A percentile compares a stretch with the other conserved stretches of the same genome.
Evolutionary conservation across 2,329 filamentous ascomycete species (phyloP).

Genomic region (Gaeumannomyces tritici): DNA sequence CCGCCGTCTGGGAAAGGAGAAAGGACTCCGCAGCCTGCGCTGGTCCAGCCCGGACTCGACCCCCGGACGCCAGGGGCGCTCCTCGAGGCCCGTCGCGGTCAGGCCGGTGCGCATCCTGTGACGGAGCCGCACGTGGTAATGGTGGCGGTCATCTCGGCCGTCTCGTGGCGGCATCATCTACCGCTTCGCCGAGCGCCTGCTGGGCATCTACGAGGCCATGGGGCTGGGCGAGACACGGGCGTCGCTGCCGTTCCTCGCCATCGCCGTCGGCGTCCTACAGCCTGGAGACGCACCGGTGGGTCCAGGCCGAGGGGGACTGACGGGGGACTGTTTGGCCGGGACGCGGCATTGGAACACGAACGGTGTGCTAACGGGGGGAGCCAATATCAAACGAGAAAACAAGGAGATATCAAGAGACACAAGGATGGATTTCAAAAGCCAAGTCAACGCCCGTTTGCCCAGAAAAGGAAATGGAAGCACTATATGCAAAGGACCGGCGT

Average conservation of each 20-base stretch:
- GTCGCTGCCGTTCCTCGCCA: constrained; percentile 28
- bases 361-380: too few species aligned
- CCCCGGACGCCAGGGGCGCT: constrained; percentile 25
- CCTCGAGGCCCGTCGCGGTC: constrained; percentile 24
- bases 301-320: constrained; percentile 9
- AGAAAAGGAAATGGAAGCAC: not conserved
- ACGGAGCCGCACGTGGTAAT: constrained; percentile 35
- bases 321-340: not conserved
- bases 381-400: not conserved
- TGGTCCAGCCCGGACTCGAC: constrained; percentile 27
- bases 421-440: not conserved
- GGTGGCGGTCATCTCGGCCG: constrained; percentile 29
- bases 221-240: constrained; percentile 22
- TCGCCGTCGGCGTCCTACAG: constrained; percentile 25
- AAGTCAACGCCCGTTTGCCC: not conserved
- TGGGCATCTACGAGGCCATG: constrained; percentile 25
- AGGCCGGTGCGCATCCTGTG: constrained; percentile 30
- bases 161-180: constrained; percentile 36
- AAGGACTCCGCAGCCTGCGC: constrained; percentile 8
- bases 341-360: not conserved
- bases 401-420: not conserved
- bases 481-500: not conserved
- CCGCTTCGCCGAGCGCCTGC: constrained; percentile 33
- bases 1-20: constrained; percentile 6
- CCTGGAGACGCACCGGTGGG: constrained; percentile 10